Evolutionary conservation across 768 basidiomycete species (phyloP).

Genomic region (Pleurotus ostreatus): DNA sequence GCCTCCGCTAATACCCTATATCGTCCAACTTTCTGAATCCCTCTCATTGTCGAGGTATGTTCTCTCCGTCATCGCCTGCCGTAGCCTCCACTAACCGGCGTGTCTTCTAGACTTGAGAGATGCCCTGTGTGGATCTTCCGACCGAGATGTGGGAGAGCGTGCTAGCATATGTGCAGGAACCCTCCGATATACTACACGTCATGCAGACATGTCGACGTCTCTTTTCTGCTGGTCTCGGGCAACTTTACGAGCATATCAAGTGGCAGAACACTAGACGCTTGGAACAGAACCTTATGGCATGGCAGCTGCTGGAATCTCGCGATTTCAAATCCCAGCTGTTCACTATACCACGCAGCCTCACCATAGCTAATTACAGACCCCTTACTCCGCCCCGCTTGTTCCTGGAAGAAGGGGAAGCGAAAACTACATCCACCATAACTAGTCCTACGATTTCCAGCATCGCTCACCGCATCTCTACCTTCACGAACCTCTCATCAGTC

Average conservation of each 20-base stretch:
- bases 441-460: background rate
- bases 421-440: background rate
- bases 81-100: too few relatives aligned
- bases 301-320: background rate
- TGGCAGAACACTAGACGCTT: background rate
- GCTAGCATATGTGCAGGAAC: background rate
- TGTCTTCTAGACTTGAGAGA: too few relatives aligned
- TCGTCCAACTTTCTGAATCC: too few relatives aligned
- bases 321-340: background rate
- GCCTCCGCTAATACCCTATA: too few relatives aligned
- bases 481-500: background rate
- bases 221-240: slow-evolving; percentile 1
- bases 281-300: slow-evolving; percentile 1
- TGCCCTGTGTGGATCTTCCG: background rate
- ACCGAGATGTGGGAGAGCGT: slow-evolving; percentile 1
- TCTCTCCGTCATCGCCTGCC: too few relatives aligned
- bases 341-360: background rate
- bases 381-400: too few relatives aligned
- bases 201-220: slow-evolving; percentile 4
- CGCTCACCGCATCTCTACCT: background rate
- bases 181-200: background rate
- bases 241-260: slow-evolving; percentile 5
- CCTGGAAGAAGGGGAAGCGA: too few relatives aligned
- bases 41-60: too few relatives aligned
- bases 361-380: background rate